Percentiles rank a stretch among this genome's conserved stretches.
phyloP scores from a whole-genome alignment of 805 yeast species.

The Yamadazyma sp. region DNA sequence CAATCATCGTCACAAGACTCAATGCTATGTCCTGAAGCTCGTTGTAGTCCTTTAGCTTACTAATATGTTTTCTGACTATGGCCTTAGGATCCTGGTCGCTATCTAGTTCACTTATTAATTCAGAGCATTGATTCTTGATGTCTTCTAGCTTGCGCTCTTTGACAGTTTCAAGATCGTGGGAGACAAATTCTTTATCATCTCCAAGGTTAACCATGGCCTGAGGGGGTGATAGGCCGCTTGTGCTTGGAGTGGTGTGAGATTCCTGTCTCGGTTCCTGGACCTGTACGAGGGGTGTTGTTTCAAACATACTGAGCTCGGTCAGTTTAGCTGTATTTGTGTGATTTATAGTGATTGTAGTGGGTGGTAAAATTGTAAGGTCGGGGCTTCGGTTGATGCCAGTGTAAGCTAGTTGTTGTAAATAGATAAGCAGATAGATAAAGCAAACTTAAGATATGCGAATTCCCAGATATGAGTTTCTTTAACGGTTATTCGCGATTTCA shows the following conservation, averaged over 20 bases:
- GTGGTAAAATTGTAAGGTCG: too few species aligned
- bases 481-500: constrained; percentile 1
- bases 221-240: not conserved
- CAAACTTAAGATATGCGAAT: constrained; percentile 7
- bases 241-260: not conserved
- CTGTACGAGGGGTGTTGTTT: constrained; percentile 1
- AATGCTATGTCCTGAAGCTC: constrained; percentile 64
- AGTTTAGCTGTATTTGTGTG: too few species aligned
- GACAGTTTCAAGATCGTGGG: constrained; percentile 4
- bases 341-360: too few species aligned
- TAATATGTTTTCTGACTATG: constrained; percentile 52
- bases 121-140: constrained; percentile 32
- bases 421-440: constrained; percentile 4
- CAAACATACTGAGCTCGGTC: constrained; percentile 6
- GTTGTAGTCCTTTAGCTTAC: constrained; percentile 54
- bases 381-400: too few species aligned
- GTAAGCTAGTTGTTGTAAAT: too few species aligned
- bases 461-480: too few species aligned
- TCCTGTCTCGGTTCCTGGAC: constrained; percentile 3
- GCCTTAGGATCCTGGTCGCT: constrained; percentile 40
- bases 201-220: constrained; percentile 3
- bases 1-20: constrained; percentile 56
- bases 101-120: constrained; percentile 33
- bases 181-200: not conserved
- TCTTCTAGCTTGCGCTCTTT: constrained; percentile 28